These are phyloP conservation scores for Boletus fagicola DNA, from an alignment of 768 basidiomycete genomes.

Conservation along the genomic window DNA sequence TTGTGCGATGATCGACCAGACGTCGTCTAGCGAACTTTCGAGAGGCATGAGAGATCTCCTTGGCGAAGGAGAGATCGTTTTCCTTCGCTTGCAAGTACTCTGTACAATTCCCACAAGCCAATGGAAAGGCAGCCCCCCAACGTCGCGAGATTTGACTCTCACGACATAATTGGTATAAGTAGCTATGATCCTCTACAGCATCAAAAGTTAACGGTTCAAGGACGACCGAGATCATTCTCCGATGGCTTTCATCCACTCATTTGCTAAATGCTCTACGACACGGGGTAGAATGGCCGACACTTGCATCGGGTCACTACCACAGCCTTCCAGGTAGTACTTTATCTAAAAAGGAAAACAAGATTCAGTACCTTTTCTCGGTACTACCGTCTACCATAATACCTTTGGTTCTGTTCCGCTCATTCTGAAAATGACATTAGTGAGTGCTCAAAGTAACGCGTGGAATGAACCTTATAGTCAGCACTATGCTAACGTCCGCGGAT, in stretches of 20 bases:
- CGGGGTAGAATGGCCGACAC: slow-evolving; percentile 50
- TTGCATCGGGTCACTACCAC: slow-evolving; percentile 47
- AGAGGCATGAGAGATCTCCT: background rate
- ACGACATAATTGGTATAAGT: background rate
- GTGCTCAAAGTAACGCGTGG: background rate
- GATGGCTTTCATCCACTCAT: slow-evolving; percentile 69
- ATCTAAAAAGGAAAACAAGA: slow-evolving; percentile 43
- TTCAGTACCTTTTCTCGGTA: background rate
- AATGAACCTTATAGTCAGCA: slow-evolving; percentile 66
- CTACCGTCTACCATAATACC: slow-evolving; percentile 38
- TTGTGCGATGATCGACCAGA: too few species aligned
- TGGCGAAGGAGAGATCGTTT: background rate
- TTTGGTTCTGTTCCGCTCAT: slow-evolving; percentile 93
- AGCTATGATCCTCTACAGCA: background rate
- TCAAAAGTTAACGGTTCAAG: slow-evolving; percentile 16
- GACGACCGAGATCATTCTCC: slow-evolving; percentile 45
- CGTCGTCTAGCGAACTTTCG: background rate
- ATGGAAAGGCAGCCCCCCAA: background rate
- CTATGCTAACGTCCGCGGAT: slow-evolving; percentile 47
- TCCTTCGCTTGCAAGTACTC: background rate
- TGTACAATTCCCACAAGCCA: background rate
- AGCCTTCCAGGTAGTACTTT: slow-evolving; percentile 88
- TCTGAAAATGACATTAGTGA: slow-evolving; percentile 34
- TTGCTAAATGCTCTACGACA: slow-evolving; percentile 60
- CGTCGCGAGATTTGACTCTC: background rate